A percentile compares a stretch with the other conserved stretches of the same genome.
phyloP scores from a whole-genome alignment of 1,284 basidiomycete genomes.

The Rhodotorula sp. region DNA sequence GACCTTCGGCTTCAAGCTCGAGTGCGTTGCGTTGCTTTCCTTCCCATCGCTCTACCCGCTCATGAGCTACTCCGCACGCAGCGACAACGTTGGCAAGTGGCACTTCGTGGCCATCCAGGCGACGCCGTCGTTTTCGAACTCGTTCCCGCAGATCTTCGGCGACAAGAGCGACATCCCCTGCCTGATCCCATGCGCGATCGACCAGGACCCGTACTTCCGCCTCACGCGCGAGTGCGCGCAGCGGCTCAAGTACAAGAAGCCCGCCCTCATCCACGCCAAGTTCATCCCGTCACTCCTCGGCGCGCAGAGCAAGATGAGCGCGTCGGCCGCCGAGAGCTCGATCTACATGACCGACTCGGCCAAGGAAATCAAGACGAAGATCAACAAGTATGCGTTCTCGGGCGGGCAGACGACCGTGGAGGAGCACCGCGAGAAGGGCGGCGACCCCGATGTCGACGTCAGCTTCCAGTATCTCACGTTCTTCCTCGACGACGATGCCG shows the following conservation, averaged over 20 bases:
- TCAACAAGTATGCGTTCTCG: constrained; percentile 68
- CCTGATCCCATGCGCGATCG: constrained; percentile 97
- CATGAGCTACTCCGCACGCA: constrained; percentile 49
- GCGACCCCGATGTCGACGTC: constrained; percentile 94
- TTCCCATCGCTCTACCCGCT: not conserved
- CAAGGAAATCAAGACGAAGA: constrained; percentile 96
- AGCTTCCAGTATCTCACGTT: constrained; percentile 95
- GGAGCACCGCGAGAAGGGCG: constrained; percentile 84
- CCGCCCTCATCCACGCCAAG: constrained; percentile 86
- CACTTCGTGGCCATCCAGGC: constrained; percentile 99
- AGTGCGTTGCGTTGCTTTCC: constrained; percentile 60
- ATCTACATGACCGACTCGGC: constrained; percentile 96
- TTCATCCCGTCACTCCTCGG: constrained; percentile 99
- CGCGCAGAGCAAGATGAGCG: constrained; percentile 98
- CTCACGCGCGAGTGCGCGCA: constrained; percentile 92
- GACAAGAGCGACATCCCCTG: constrained; percentile 79
- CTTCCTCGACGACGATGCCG: constrained; percentile 92
- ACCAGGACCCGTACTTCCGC: constrained; percentile 88
- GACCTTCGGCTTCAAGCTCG: constrained; percentile 94
- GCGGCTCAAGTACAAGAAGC: constrained; percentile 94
- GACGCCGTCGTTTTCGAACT: constrained; percentile 94
- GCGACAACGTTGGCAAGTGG: constrained; percentile 96
- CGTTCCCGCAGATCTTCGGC: constrained; percentile 98
- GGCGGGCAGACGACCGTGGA: constrained; percentile 77
- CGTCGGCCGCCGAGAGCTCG: constrained; percentile 82